phyloP scores from a whole-genome alignment of 2,329 filamentous ascomycete genomes.

The Didymella arachidicola region DNA sequence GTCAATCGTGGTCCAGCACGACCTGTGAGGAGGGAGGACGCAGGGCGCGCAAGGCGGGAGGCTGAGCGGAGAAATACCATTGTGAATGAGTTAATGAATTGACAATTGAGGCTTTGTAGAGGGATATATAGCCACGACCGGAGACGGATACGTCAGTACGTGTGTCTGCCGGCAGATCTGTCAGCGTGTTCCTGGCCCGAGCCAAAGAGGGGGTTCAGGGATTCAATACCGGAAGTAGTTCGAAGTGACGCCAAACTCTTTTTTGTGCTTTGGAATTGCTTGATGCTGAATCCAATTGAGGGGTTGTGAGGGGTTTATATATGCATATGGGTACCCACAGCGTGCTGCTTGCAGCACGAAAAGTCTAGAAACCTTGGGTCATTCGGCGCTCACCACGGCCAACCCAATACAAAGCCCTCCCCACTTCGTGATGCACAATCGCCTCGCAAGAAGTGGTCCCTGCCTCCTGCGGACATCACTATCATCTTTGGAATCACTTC shows the following conservation, averaged over 20 bases:
- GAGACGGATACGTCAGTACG: slow-evolving; percentile 30
- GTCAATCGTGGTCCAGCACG: slow-evolving; percentile 52
- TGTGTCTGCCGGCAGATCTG: slow-evolving; percentile 39
- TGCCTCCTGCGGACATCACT: slow-evolving; percentile 37
- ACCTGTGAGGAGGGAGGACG: slow-evolving; percentile 60
- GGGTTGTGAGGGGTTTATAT: slow-evolving; percentile 44
- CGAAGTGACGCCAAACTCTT: slow-evolving; percentile 32
- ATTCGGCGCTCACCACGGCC: slow-evolving; percentile 30
- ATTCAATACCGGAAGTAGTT: slow-evolving; percentile 38
- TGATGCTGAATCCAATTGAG: slow-evolving; percentile 29
- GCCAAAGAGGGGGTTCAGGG: slow-evolving; percentile 31
- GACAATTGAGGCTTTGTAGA: slow-evolving; percentile 29
- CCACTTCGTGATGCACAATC: slow-evolving; percentile 43
- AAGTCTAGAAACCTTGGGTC: slow-evolving; percentile 32
- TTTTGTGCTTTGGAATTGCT: slow-evolving; percentile 16
- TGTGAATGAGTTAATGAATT: slow-evolving; percentile 48
- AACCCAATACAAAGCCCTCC: slow-evolving; percentile 31
- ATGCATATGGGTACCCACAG: slow-evolving; percentile 30
- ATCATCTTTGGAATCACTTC: slow-evolving; percentile 46
- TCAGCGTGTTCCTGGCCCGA: slow-evolving; percentile 28
- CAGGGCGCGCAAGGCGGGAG: slow-evolving; percentile 64
- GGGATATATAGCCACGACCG: slow-evolving; percentile 36
- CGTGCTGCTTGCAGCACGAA: slow-evolving; percentile 24
- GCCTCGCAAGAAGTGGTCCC: slow-evolving; percentile 32
- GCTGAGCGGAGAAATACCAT: slow-evolving; percentile 70